These are phyloP conservation scores for Coemansia sp. DNA, from an alignment of 192 early-diverging fungal genomes.

Conservation along the genomic window DNA sequence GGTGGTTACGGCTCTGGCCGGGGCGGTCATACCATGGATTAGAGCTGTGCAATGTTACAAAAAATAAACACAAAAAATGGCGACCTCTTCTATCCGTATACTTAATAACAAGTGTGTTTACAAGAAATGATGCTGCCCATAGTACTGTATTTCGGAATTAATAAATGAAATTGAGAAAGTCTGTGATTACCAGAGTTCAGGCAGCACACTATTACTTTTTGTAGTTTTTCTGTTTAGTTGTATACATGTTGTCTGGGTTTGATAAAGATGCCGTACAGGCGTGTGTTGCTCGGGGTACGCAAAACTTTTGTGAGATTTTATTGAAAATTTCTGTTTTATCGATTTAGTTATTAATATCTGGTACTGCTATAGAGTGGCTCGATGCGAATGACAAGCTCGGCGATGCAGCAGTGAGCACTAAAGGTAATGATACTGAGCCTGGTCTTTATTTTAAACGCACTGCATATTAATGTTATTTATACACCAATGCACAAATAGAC, in stretches of 20 bases:
- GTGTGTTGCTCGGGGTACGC: too few relatives aligned
- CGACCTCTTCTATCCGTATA: neutral
- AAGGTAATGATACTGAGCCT: slow-evolving; percentile 8
- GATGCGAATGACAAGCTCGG: slow-evolving; percentile 39
- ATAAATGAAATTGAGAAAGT: neutral
- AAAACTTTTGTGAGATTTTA: too few relatives aligned
- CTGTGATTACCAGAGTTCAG: too few relatives aligned
- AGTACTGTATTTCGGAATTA: neutral
- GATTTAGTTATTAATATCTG: too few relatives aligned
- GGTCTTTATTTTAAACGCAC: too few relatives aligned
- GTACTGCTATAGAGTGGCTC: slow-evolving; percentile 38
- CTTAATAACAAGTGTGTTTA: neutral
- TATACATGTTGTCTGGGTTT: too few relatives aligned
- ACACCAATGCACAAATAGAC: slow-evolving; percentile 19
- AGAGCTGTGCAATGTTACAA: slow-evolving; percentile 7
- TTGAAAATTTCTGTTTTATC: too few relatives aligned
- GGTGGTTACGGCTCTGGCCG: neutral
- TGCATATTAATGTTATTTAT: neutral
- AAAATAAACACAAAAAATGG: neutral
- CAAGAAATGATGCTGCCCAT: neutral
- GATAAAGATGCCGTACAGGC: too few relatives aligned
- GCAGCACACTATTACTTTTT: too few relatives aligned
- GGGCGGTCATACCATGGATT: slow-evolving; percentile 7
- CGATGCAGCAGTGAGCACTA: slow-evolving; percentile 5
- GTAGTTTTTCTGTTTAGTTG: too few relatives aligned